phyloP scores from a whole-genome alignment of 2,329 filamentous ascomycete species.

The Biscogniauxia mediterranea region DNA sequence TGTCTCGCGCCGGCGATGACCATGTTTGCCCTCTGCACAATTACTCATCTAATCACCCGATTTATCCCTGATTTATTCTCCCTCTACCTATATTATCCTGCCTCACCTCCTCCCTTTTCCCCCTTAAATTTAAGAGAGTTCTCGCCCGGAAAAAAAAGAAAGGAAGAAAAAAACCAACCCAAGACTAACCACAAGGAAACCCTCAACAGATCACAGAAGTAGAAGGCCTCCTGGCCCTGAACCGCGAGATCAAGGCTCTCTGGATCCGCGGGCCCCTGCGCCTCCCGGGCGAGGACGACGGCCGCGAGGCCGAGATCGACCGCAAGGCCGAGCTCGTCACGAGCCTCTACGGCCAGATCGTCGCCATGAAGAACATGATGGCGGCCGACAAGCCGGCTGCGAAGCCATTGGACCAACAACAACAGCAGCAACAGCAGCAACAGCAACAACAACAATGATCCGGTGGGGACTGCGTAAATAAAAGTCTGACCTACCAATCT shows the following conservation, averaged over 20 bases:
- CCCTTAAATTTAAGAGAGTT: background rate
- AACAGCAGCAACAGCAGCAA: background rate
- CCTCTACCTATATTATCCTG: background rate
- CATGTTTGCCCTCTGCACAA: too few species aligned
- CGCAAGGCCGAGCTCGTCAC: slow-evolving; percentile 38
- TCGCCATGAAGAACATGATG: slow-evolving; percentile 24
- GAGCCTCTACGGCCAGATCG: slow-evolving; percentile 30
- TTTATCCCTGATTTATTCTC: background rate
- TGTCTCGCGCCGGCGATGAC: too few species aligned
- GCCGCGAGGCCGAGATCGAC: slow-evolving; percentile 35
- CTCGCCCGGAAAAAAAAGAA: background rate
- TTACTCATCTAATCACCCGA: too few species aligned
- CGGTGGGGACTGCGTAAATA: background rate
- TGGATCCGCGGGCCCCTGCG: slow-evolving; percentile 49
- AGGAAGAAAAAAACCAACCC: too few species aligned
- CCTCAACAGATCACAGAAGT: slow-evolving; percentile 37
- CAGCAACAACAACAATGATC: background rate
- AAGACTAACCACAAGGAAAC: slow-evolving; percentile 1
- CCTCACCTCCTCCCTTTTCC: background rate
- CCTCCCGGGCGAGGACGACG: slow-evolving; percentile 41
- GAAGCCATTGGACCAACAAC: background rate
- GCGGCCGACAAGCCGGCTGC: slow-evolving; percentile 3
- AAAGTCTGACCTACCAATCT: too few species aligned
- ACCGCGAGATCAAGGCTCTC: slow-evolving; percentile 47
- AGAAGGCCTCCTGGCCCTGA: slow-evolving; percentile 46